Conservation (phyloP, 768 basidiomycete species). For the Wakefieldia striispora region DNA sequence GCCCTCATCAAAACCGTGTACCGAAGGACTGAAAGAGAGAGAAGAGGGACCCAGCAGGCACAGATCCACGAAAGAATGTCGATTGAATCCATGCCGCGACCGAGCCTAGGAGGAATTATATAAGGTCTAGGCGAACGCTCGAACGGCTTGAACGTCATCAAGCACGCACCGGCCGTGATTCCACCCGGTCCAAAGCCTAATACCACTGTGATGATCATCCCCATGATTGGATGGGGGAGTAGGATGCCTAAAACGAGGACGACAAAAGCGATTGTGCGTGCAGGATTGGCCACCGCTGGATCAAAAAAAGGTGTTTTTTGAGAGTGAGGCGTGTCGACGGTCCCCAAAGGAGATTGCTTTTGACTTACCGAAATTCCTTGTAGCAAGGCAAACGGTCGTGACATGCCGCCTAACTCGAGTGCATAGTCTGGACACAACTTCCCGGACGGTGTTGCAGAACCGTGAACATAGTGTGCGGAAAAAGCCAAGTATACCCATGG, state of each 20-base stretch:
- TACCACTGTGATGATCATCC: rapidly evolving
- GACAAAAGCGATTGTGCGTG: rapidly evolving
- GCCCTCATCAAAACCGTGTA: neutral
- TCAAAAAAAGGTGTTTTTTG: neutral
- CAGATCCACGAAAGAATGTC: neutral
- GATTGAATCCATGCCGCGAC: neutral
- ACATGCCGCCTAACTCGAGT: rapidly evolving
- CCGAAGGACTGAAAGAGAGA: conserved; percentile 10
- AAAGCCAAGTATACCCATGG: no score
- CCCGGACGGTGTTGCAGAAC: rapidly evolving
- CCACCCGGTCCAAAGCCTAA: neutral
- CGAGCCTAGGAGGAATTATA: conserved; percentile 4
- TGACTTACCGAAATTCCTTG: neutral
- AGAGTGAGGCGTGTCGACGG: no score
- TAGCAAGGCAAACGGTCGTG: neutral
- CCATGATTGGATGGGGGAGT: neutral
- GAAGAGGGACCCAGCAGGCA: conserved; percentile 1
- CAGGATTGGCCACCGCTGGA: neutral
- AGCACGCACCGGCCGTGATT: conserved; percentile 3
- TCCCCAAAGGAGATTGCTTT: neutral
- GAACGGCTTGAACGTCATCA: neutral
- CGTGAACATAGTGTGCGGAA: no score
- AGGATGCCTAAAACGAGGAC: neutral
- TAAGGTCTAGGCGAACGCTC: neutral
- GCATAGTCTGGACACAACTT: neutral